phyloP scores from a whole-genome alignment of 1,139 yeast species.

The Martiniozyma asiatica region DNA sequence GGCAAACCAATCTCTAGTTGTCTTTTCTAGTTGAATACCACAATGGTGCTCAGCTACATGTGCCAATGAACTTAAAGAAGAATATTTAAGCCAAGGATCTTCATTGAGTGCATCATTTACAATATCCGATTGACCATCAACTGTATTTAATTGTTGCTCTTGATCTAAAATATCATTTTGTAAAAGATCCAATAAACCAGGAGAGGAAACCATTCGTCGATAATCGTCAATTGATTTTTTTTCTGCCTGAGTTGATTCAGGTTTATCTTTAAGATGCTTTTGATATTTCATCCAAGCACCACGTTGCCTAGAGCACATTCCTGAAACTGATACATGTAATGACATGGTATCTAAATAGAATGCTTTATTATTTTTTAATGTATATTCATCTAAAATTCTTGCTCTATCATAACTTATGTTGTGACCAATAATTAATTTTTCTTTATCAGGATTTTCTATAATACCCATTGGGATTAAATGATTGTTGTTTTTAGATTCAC shows the following conservation, averaged over 20 bases:
- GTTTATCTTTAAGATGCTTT: constrained; percentile 22
- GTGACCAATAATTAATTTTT: constrained; percentile 66
- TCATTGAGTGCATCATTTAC: constrained; percentile 12
- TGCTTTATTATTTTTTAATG: constrained; percentile 50
- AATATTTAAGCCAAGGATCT: constrained; percentile 71
- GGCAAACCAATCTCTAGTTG: constrained; percentile 52
- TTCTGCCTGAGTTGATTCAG: constrained; percentile 10
- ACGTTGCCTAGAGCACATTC: constrained; percentile 88
- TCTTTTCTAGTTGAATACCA: constrained; percentile 54
- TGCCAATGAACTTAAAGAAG: constrained; percentile 71
- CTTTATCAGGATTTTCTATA: constrained; percentile 28
- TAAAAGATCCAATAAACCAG: constrained; percentile 13
- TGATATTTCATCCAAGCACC: constrained; percentile 63
- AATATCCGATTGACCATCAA: constrained; percentile 10
- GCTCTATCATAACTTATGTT: constrained; percentile 89
- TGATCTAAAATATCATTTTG: constrained; percentile 12
- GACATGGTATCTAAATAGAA: constrained; percentile 90
- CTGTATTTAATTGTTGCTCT: constrained; percentile 15
- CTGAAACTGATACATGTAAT: constrained; percentile 79
- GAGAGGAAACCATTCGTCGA: constrained; percentile 11
- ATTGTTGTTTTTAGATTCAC: constrained; percentile 32
- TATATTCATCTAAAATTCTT: constrained; percentile 73
- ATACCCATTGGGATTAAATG: constrained; percentile 61
- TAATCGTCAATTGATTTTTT: constrained; percentile 18
- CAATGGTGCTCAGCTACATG: constrained; percentile 79